A percentile compares a stretch with the other conserved stretches of the same genome.
Evolutionary conservation across 2,329 filamentous ascomycete species (phyloP).

Genomic region (Sordariomycetes sp.): DNA sequence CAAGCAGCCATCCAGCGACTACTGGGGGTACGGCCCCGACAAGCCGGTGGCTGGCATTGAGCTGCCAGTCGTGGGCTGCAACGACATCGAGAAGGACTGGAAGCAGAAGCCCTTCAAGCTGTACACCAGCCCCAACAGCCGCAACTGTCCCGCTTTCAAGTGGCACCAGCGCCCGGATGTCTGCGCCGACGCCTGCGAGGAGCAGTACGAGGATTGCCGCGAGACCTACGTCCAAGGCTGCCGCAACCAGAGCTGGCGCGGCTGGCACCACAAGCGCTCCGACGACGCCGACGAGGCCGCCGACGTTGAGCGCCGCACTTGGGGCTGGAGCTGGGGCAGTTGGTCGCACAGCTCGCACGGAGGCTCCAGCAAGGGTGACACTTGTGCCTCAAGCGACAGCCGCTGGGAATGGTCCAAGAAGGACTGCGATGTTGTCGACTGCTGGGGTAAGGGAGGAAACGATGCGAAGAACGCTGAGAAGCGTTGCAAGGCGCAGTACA

Average conservation of each 20-base stretch:
- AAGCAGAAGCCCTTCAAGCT: constrained; percentile 38
- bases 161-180: constrained; percentile 25
- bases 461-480: constrained; percentile 18
- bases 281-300: constrained; percentile 6
- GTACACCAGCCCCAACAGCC: constrained; percentile 33
- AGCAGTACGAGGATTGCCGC: constrained; percentile 39
- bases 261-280: constrained; percentile 12
- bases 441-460: constrained; percentile 19
- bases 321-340: not conserved
- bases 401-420: constrained; percentile 1
- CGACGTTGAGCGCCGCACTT: constrained; percentile 9
- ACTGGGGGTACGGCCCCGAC: constrained; percentile 59
- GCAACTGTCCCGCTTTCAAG: constrained; percentile 33
- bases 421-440: constrained; percentile 5
- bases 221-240: constrained; percentile 40
- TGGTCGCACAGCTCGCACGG: not conserved
- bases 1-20: constrained; percentile 42
- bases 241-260: constrained; percentile 19
- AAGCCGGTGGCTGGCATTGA: constrained; percentile 43
- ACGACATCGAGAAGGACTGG: constrained; percentile 36
- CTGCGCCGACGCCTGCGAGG: constrained; percentile 43
- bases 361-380: not conserved
- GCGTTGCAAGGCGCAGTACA: constrained; percentile 40
- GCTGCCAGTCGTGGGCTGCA: constrained; percentile 45
- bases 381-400: not conserved